Evolutionary conservation across 805 yeast genomes (phyloP), one percentile per base, ranked within the genome.

Genomic region (Yueomyces sinensis): DNA sequence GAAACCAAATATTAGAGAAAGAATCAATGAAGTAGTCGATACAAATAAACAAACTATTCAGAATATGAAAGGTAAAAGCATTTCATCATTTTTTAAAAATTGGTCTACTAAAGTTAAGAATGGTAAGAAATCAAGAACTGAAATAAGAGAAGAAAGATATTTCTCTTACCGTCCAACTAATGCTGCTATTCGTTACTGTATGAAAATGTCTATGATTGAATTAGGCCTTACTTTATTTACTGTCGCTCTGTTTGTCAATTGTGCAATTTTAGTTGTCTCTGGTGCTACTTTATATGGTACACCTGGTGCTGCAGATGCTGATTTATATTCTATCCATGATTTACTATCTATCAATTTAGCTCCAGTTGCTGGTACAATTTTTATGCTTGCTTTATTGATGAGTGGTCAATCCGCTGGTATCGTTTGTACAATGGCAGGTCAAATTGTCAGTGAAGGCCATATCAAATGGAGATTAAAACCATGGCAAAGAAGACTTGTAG

Each of bases 351-450:
- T 54, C 15, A 71, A 66, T 34, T 62, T 87, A 28, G 79, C 94
- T 1, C 74, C 78, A 2, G 74, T 72, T 7, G 93, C 84, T 0
- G 96, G 95, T 19, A 74, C 83, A 1, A 57, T 84, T 1, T 87
- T 87, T 59, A 84, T 84, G 69, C 54, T 83, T 35, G 95, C 95
- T 0, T 63, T 87, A 45, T 61, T 87, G 28, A 71, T 82, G 38
- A 78, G 91, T 38, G 95, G 95, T 5, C 86, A 82, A 49, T 78
- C 87, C 31, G 95, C 95, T 0, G 94, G 95, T 32, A 74, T 87
- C 30, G 87, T 86, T 2, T 86, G 95, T 54, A 87, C 96, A 0
- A 79, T 87, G 61, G 83, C 94, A 0, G 95, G 95, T 9, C 94
- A 87, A 56, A 76, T 87, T 45, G 95, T 87, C 2, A 72, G 84